These are phyloP conservation scores for Carpinus fangiana DNA, from an alignment of 306 rosid genomes.

Conservation along the genomic window DNA sequence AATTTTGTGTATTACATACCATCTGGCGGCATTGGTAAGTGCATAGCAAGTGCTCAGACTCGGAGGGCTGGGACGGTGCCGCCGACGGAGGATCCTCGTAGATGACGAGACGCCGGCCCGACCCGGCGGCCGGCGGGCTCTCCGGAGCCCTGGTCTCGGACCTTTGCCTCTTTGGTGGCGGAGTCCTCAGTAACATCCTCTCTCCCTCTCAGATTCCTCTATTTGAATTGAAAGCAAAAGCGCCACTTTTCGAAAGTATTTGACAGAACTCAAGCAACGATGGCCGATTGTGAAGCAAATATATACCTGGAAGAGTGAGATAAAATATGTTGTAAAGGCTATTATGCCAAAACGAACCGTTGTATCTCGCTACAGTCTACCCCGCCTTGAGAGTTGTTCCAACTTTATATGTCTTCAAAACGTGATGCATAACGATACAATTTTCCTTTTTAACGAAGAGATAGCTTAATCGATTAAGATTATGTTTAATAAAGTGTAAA, in stretches of 20 bases:
- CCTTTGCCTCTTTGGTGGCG: slow-evolving; percentile 74
- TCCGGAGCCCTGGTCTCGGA: slow-evolving; percentile 31
- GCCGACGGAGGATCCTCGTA: slow-evolving; percentile 62
- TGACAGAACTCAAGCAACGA: background rate
- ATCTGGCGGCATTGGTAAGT: slow-evolving; percentile 97
- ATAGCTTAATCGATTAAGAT: too few species aligned
- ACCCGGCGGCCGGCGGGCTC: slow-evolving; percentile 21
- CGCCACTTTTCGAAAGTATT: slow-evolving; percentile 26
- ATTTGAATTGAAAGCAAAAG: slow-evolving; percentile 17
- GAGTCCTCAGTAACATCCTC: slow-evolving; percentile 78
- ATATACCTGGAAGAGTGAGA: background rate
- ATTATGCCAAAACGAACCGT: too few species aligned
- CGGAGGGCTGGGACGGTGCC: slow-evolving; percentile 22
- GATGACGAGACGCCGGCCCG: slow-evolving; percentile 58
- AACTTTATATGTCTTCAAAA: too few species aligned
- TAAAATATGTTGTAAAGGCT: too few species aligned
- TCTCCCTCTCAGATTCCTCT: background rate
- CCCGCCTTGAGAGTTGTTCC: too few species aligned
- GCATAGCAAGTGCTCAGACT: slow-evolving; percentile 57
- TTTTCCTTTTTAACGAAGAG: too few species aligned
- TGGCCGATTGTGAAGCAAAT: background rate
- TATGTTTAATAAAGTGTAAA: too few species aligned
- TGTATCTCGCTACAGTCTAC: too few species aligned
- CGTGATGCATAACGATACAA: too few species aligned
- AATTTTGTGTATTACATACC: slow-evolving; percentile 39